A percentile compares a stretch with the other conserved stretches of the same genome.
These are phyloP conservation scores for Penicillium sp. DNA, from an alignment of 2,329 filamentous ascomycete species.

Conservation along the genomic window DNA sequence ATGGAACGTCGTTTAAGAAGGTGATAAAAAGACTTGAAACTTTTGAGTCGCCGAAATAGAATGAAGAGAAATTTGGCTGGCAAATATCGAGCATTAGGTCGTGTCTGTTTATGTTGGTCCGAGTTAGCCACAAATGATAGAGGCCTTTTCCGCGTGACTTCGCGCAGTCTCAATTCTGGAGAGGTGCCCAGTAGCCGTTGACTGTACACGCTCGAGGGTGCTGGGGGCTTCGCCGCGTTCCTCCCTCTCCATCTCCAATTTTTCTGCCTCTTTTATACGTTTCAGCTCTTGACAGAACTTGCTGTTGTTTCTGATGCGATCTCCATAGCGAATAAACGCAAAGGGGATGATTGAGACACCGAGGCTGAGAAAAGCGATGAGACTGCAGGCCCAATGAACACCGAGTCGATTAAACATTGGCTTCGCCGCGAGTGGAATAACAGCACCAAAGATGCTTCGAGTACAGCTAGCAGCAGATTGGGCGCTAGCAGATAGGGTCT, in stretches of 20 bases:
- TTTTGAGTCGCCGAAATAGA: no score
- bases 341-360: slow-evolving; percentile 47
- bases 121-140: slow-evolving; percentile 21
- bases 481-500: slow-evolving; percentile 65
- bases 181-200: slow-evolving; percentile 17
- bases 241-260: slow-evolving; percentile 26
- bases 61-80: no score
- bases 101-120: not conserved
- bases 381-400: slow-evolving; percentile 48
- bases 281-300: slow-evolving; percentile 48
- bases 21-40: no score
- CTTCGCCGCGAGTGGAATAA: slow-evolving; percentile 60
- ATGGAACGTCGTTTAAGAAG: no score
- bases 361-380: slow-evolving; percentile 46
- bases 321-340: slow-evolving; percentile 47
- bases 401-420: slow-evolving; percentile 49
- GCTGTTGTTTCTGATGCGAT: slow-evolving; percentile 44
- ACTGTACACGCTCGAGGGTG: slow-evolving; percentile 15
- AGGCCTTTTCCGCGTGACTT: slow-evolving; percentile 23
- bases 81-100: no score
- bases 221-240: slow-evolving; percentile 10
- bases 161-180: slow-evolving; percentile 25
- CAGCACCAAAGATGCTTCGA: slow-evolving; percentile 58
- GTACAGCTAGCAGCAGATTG: slow-evolving; percentile 58
- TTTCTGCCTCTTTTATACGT: slow-evolving; percentile 38